Evolutionary conservation across 192 early-diverging fungal species (phyloP), one percentile per base, ranked within the genome.

Genomic region (Entophlyctis helioformis): DNA sequence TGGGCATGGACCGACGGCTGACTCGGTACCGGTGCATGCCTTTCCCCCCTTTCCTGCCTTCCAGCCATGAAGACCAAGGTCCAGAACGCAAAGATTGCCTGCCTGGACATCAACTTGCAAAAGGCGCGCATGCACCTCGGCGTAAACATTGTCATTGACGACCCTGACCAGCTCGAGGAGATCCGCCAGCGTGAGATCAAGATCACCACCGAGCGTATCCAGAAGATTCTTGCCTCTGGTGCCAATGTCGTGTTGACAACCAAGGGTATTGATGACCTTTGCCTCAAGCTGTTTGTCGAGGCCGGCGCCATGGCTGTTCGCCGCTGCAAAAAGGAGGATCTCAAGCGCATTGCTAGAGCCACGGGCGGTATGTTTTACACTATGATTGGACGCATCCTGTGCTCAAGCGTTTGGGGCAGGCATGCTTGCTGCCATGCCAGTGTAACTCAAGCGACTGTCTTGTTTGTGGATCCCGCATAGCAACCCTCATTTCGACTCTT

Each of bases 211-310:
- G 96, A 99, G 61, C 77, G 91, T 25, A 91, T 92, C 45, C 71
- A 89, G 53, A 95, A 97, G 69, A 91, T 99, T 56, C 65, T 99
- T 24, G 83, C 64, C 21, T 81, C 96, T 8, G 96, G 96, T 20
- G 93, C 91, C 35, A 99, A 95, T 52, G 96, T 96, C 22, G 76
- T 99, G 36, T 64, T 99, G 46, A 99, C 93, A 33, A 99, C 96
- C 27, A 95, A 96, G 59, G 96, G 96, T 44, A 95, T 99, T 58
- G 96, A 99, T 69, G 96, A 99, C 46, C 68, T 96, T 60, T 99
- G 91, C 64, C 68, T 96, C 49, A 99, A 99, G 77, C 74, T 89
- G 52, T 97, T 99, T 61, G 90, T 96, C 32, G 96, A 99, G 65
- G 87, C 86, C 39, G 96, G 96, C 12, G 91, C 93, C 26, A 91